These are phyloP conservation scores for Conticribra guillardii DNA, from an alignment of 108 stramenopile species.

Conservation along the genomic window DNA sequence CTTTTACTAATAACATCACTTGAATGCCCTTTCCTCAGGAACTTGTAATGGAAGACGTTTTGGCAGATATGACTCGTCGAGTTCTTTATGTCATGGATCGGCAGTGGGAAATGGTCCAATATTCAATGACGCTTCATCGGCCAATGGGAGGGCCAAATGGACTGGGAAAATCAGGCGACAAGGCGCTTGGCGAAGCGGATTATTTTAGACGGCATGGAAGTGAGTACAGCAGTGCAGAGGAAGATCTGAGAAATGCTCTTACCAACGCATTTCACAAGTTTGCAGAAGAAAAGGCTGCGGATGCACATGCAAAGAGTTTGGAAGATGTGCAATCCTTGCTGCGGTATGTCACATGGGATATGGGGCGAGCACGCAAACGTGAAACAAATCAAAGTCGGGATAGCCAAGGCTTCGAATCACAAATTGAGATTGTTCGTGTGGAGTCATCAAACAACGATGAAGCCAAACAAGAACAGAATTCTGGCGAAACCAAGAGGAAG, in stretches of 20 bases:
- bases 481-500: neutral
- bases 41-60: slow-evolving; percentile 33
- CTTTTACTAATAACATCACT: neutral
- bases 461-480: neutral
- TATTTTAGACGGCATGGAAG: slow-evolving; percentile 7
- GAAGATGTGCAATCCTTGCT: slow-evolving; percentile 33
- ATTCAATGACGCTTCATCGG: slow-evolving; percentile 27
- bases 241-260: slow-evolving; percentile 17
- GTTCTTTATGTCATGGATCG: slow-evolving; percentile 27
- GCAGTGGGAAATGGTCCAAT: slow-evolving; percentile 38
- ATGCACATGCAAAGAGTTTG: slow-evolving; percentile 12
- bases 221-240: slow-evolving; percentile 14
- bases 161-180: slow-evolving; percentile 20
- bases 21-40: neutral
- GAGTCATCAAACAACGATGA: neutral
- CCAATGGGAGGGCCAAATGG: slow-evolving; percentile 23
- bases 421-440: slow-evolving; percentile 23
- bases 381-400: neutral
- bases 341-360: slow-evolving; percentile 37
- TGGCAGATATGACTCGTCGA: slow-evolving; percentile 34
- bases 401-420: slow-evolving; percentile 18
- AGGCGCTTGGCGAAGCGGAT: slow-evolving; percentile 2
- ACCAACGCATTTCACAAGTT: slow-evolving; percentile 21
- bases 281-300: slow-evolving; percentile 17
- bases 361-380: slow-evolving; percentile 28